These are phyloP conservation scores for Penicillium lagena DNA, from an alignment of 495 filamentous ascomycete genomes.

Conservation along the genomic window DNA sequence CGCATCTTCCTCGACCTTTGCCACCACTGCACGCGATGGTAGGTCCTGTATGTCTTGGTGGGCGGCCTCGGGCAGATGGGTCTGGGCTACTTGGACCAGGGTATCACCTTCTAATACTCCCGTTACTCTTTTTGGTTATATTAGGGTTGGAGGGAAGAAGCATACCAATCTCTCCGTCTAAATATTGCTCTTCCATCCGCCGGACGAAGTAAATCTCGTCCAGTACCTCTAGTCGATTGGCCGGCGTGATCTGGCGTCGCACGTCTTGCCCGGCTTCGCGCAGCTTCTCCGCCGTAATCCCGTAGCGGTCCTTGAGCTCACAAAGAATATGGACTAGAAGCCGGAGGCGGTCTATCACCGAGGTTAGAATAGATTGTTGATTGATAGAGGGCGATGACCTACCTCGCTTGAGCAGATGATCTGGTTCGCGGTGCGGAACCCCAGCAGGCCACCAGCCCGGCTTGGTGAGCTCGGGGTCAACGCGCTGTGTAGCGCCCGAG, in stretches of 20 bases:
- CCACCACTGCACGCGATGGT: slow-evolving; percentile 3
- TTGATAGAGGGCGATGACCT: slow-evolving; percentile 15
- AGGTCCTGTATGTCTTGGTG: slow-evolving; percentile 7
- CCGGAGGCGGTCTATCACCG: slow-evolving; percentile 47
- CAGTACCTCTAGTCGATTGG: slow-evolving; percentile 33
- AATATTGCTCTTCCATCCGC: slow-evolving; percentile 53
- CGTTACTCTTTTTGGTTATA: background rate
- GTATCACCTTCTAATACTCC: slow-evolving; percentile 12
- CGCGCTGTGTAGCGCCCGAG: slow-evolving; percentile 30
- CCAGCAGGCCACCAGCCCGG: slow-evolving; percentile 77
- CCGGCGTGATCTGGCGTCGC: slow-evolving; percentile 29
- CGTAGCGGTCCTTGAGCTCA: slow-evolving; percentile 33
- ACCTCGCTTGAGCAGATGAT: slow-evolving; percentile 72
- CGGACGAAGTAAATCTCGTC: slow-evolving; percentile 66
- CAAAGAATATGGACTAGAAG: slow-evolving; percentile 59
- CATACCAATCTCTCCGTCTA: slow-evolving; percentile 56
- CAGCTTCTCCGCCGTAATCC: slow-evolving; percentile 35
- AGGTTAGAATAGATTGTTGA: too few relatives aligned
- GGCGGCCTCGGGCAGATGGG: slow-evolving; percentile 16
- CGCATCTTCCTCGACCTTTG: too few relatives aligned
- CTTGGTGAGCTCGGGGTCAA: slow-evolving; percentile 38
- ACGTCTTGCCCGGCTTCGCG: slow-evolving; percentile 39
- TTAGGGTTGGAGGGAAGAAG: background rate
- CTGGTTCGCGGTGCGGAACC: slow-evolving; percentile 68
- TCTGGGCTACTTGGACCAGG: slow-evolving; percentile 13